These are phyloP conservation scores for Linum tenue DNA, from an alignment of 345 rosid genomes.

Conservation along the genomic window DNA sequence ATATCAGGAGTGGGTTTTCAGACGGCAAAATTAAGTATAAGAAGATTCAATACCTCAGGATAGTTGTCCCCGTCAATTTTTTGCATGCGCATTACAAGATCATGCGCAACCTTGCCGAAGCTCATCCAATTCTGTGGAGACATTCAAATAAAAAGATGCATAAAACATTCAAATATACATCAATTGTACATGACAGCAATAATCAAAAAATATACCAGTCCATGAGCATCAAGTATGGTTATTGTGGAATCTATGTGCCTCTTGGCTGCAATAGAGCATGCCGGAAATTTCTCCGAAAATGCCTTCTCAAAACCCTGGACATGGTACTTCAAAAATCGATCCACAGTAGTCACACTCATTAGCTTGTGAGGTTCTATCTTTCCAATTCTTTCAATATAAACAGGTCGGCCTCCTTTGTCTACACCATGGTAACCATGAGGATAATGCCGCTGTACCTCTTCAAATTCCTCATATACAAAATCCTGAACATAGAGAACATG, in stretches of 20 bases:
- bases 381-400: conserved; percentile 80
- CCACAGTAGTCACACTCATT: conserved; percentile 74
- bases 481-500: conserved; percentile 40
- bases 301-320: conserved; percentile 87
- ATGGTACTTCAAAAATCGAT: conserved; percentile 81
- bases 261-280: conserved; percentile 77
- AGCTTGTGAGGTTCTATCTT: conserved; percentile 67
- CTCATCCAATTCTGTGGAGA: conserved; percentile 73
- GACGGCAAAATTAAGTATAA: background rate
- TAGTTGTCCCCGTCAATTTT: conserved; percentile 97
- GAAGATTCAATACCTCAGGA: conserved; percentile 62
- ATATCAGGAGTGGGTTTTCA: conserved; percentile 3
- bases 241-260: conserved; percentile 65
- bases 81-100: conserved; percentile 85
- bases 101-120: conserved; percentile 86
- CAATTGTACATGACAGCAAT: background rate
- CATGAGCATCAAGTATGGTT: conserved; percentile 80
- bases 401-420: conserved; percentile 80
- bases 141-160: conserved; percentile 8
- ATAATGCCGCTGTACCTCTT: conserved; percentile 67
- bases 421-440: conserved; percentile 98
- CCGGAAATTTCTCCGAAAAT: conserved; percentile 82
- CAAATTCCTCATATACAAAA: conserved; percentile 72
- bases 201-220: conserved; percentile 43
- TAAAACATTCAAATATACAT: background rate